Evolutionary conservation across 768 basidiomycete species (phyloP), one percentile per base, ranked within the genome.

Genomic region (Mycena capillaripes): DNA sequence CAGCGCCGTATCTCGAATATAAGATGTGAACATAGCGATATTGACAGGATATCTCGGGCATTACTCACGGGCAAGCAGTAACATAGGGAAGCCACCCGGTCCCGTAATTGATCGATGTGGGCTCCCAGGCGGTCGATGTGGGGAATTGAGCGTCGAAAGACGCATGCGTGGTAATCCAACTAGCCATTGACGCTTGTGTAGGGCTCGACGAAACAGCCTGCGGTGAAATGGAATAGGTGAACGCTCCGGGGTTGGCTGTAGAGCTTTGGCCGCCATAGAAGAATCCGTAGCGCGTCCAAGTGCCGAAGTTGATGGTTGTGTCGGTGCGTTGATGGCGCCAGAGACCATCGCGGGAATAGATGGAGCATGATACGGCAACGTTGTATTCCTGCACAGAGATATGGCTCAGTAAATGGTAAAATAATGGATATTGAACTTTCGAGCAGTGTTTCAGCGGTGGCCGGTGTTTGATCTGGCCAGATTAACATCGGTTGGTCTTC

Each of bases 31-130:
- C 8, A 14, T 27, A 29, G n/a, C 9, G 23, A 17, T 19, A 16
- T 6, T 36, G 12, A 36, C 7, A 36, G 36, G 36, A 38, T 38
- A 38, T 38, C 4, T n/a, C n/a, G n/a, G n/a, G n/a, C 17, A 50
- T 23, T 12, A 42, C 63, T 52, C 36, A 64, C 63, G 63, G 63
- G 63, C 63, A 64, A 3, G 50, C 63, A 12, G 63, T 64, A 12
- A 36, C 63, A 40, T 64, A 64, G 0, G 63, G 63, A 40, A 64
- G 10, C 63, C 63, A 64, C n/a, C 63, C 63, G 17, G 23, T 53
- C 32, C 63, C 63, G 19, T 40, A 64, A 40, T 64, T 64, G n/a
- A 64, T 32, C 25, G 63, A 36, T 2, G 63, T 64, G 12, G 63
- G 63, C 25, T 53, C 48, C 50, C 48, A 64, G 46, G 63, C 48